Evolutionary conservation across 163 green algal genomes (phyloP).

Genomic region (Scenedesmus sp.): DNA sequence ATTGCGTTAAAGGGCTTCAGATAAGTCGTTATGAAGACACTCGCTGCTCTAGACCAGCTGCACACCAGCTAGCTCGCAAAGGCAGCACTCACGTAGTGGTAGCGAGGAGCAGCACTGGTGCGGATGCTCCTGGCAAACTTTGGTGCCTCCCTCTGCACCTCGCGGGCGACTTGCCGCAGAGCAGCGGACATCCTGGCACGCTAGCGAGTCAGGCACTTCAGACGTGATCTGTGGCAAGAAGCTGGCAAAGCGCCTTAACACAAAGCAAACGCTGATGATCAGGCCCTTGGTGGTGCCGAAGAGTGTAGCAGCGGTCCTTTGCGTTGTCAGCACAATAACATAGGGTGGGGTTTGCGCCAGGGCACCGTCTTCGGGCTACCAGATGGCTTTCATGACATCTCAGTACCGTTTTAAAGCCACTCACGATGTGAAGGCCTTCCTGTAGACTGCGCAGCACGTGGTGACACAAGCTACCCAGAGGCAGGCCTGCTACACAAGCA

Average conservation of each 20-base stretch:
- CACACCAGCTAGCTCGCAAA: background rate
- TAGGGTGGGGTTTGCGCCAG: background rate
- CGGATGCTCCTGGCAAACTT: slow-evolving; percentile 37
- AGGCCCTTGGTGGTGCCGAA: background rate
- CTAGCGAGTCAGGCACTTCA: background rate
- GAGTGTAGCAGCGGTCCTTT: background rate
- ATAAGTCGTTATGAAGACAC: background rate
- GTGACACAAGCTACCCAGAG: background rate
- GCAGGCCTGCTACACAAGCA: background rate
- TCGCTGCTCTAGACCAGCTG: background rate
- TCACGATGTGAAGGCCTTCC: background rate
- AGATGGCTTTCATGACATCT: background rate
- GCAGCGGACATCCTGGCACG: slow-evolving; percentile 46
- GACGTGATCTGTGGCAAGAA: background rate
- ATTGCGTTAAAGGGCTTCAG: no score
- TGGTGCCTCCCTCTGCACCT: slow-evolving; percentile 46
- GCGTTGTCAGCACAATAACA: background rate
- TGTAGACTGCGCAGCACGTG: background rate
- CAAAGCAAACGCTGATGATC: background rate
- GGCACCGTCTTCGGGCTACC: background rate
- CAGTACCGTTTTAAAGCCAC: background rate
- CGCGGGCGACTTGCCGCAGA: slow-evolving; percentile 2
- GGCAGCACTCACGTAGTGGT: slow-evolving; percentile 48
- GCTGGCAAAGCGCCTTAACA: background rate
- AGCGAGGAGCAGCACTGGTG: slow-evolving; percentile 44